Base-by-base conservation (phyloP, 768 basidiomycete genomes). In the Lactifluus volemus region DNA sequence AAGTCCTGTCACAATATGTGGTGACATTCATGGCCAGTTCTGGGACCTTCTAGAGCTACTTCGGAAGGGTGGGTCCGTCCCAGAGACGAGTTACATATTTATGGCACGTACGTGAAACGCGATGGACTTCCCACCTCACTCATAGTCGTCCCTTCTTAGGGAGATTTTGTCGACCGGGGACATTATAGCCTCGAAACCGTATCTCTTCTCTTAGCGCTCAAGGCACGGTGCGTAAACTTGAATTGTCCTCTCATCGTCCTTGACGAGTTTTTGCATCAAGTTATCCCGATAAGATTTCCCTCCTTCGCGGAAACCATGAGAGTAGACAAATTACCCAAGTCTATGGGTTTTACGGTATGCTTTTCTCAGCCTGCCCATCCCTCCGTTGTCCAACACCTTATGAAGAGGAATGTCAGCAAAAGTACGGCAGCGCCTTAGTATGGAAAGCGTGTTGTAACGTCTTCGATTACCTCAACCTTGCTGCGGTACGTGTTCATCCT, bases 361-460 rank as follows among this genome's bases (percentile, higher is more conserved):
- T 55, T 34, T 10, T 49, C 32, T 19, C 12, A 9, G 9, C 49
- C 4, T 55, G 21, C 44, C 19, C 55, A 30, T 42, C 34, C 36
- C 7, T 47, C 48, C 50, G 36, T 49, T 52, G 21, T 61, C 60
- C 55, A n/a, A 61, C 42, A 56, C 60, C 42, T 53, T 44, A 10
- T 54, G 38, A 63, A 91, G 95, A 97, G 70, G 96, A 98, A 74
- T 98, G 96, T 68, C 94, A 97, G 73, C 92, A 93, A 73, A 98
- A 98, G 73, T 98, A 98, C 72, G 96, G 96, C 44, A 92, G 86
- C 63, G 85, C 96, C 5, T 84, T 87, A 2, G 93, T 98, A 25
- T 98, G 96, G 96, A 96, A 95, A 73, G 90, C 92, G 21, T 98
- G 96, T 69, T 98, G 96, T 76, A 86, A 83, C 59, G 95, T 98